Evolutionary conservation across 2,329 filamentous ascomycete species (phyloP), one percentile per base, ranked within the genome.

Genomic region (Xylariaceae sp.): DNA sequence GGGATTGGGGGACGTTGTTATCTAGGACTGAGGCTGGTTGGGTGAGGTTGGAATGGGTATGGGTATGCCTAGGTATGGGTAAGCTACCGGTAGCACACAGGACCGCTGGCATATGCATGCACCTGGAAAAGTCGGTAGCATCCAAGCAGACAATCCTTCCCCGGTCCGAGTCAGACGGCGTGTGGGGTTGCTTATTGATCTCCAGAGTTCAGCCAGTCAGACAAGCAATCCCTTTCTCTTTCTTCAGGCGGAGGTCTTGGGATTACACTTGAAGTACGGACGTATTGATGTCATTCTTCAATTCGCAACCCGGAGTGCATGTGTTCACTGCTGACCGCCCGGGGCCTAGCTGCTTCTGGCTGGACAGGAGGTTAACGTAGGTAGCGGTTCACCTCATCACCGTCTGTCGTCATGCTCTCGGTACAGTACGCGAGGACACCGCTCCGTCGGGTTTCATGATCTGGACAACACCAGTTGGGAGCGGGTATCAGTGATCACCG

Each of bases 81-180:
- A 54, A 37, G 43, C 41, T 41, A 15, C 4, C 32, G 4, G 32
- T 34, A 47, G 46, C 42, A 54, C 37, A 13, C 43, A 44, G 45
- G 55, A 40, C 55, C 47, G 40, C 51, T 55, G 51, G 55, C 57
- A 49, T 59, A 59, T 59, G 57, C 57, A 53, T 59, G 57, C 52
- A 49, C 46, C 53, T 58, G 49, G 42, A 43, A 55, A 49, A 40
- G 47, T 45, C 41, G 10, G 13, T 49, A 46, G n/a, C n/a, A n/a
- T n/a, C n/a, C 37, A 36, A 40, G 53, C 53, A 57, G 55, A 54
- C 39, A 54, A 49, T 48, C 50, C 40, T 51, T 50, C 47, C 54
- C 45, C 51, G 41, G 50, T 43, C 49, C 43, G 51, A 40, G 53
- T 45, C 16, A 46, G 43, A 36, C 47, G 51, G 49, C 49, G 56